These are phyloP conservation scores for Ilyonectria sp. DNA, from an alignment of 2,329 filamentous ascomycete genomes.

Conservation along the genomic window DNA sequence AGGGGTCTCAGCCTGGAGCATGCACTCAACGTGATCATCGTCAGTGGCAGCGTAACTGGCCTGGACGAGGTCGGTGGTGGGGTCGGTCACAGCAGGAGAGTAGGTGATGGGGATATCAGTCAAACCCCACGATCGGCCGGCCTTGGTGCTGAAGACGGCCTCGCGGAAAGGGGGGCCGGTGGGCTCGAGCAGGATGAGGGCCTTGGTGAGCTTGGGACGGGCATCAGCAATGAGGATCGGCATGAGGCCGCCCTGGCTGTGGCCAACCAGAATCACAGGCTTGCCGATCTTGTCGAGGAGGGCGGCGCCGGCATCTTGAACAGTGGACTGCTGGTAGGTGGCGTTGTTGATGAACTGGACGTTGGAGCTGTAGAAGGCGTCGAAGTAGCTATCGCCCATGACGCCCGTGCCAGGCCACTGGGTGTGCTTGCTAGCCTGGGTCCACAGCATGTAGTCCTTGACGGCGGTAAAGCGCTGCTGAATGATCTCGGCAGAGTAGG, in stretches of 20 bases:
- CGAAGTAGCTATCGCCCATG: constrained; percentile 37
- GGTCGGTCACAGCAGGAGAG: constrained; percentile 53
- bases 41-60: constrained; percentile 18
- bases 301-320: constrained; percentile 52
- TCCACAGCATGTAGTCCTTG: constrained; percentile 39
- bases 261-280: constrained; percentile 58
- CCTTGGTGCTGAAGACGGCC: constrained; percentile 53
- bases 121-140: constrained; percentile 60
- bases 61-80: constrained; percentile 34
- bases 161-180: constrained; percentile 64
- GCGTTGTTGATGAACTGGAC: constrained; percentile 43
- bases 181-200: constrained; percentile 62
- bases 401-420: constrained; percentile 43
- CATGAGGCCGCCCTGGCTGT: constrained; percentile 62
- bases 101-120: constrained; percentile 66
- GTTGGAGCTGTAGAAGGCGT: constrained; percentile 44
- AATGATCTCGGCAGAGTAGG: constrained; percentile 37
- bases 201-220: constrained; percentile 58
- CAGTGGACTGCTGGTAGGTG: constrained; percentile 34
- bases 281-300: constrained; percentile 60
- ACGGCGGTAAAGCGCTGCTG: constrained; percentile 41
- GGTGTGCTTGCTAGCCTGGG: constrained; percentile 42
- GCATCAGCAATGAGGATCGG: constrained; percentile 48
- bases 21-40: constrained; percentile 33
- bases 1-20: constrained; percentile 33